These are phyloP conservation scores for Euptelea pleiosperma DNA, from an alignment of 164 flowering plant genomes.

Conservation along the genomic window DNA sequence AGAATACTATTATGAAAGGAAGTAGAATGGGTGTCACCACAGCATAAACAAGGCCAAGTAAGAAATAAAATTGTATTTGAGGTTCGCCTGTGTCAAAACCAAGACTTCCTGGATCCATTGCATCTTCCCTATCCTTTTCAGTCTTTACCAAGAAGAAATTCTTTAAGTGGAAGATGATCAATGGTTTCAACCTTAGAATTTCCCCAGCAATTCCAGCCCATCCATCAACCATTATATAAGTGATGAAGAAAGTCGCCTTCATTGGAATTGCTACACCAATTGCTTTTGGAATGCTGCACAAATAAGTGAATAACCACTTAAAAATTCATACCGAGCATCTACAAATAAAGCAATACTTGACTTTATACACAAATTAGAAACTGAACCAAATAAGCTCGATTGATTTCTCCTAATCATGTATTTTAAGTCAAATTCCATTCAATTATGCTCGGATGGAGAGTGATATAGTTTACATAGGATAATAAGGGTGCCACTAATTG, in stretches of 20 bases:
- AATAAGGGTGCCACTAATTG: neutral
- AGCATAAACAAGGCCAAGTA: conserved; percentile 89
- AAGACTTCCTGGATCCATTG: conserved; percentile 94
- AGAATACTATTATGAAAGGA: conserved; percentile 83
- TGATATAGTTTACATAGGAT: neutral
- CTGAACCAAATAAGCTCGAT: too few relatives aligned
- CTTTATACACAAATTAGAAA: too few relatives aligned
- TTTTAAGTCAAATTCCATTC: too few relatives aligned
- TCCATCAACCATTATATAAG: conserved; percentile 94
- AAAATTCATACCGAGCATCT: neutral
- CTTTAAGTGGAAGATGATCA: conserved; percentile 70
- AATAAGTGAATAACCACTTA: neutral
- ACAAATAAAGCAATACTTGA: neutral
- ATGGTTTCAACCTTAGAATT: conserved; percentile 68
- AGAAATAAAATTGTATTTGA: conserved; percentile 82
- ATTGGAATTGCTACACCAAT: conserved; percentile 81
- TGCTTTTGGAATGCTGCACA: conserved; percentile 68
- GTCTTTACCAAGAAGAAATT: conserved; percentile 81
- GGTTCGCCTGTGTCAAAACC: conserved; percentile 79
- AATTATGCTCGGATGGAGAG: too few relatives aligned
- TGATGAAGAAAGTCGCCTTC: conserved; percentile 96
- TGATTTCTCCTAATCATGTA: too few relatives aligned
- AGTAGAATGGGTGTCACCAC: conserved; percentile 74
- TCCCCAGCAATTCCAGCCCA: conserved; percentile 96
- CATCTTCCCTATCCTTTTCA: conserved; percentile 77